These are phyloP conservation scores for Dichotomopilus funicola DNA, from an alignment of 2,329 filamentous ascomycete species.

Conservation along the genomic window DNA sequence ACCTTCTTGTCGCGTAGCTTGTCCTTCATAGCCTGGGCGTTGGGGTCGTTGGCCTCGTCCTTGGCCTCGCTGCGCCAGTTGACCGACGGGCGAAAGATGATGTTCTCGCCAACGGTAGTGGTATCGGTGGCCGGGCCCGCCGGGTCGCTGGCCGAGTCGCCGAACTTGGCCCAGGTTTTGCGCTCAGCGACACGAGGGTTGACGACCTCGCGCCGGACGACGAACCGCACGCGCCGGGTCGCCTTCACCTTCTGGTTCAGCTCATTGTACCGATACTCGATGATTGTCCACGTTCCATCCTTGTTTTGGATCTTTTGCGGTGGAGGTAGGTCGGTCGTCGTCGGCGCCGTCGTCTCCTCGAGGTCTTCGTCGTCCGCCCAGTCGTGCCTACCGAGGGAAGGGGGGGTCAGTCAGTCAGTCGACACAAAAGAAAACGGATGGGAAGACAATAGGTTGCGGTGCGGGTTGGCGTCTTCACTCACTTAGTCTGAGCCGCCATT, in stretches of 20 bases:
- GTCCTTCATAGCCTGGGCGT: slow-evolving; percentile 68
- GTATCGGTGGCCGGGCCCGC: slow-evolving; percentile 80
- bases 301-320: slow-evolving; percentile 92
- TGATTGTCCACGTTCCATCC: slow-evolving; percentile 94
- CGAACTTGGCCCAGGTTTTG: slow-evolving; percentile 90
- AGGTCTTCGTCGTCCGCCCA: slow-evolving; percentile 96
- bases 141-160: slow-evolving; percentile 76
- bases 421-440: not conserved
- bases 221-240: slow-evolving; percentile 89
- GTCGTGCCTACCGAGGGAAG: slow-evolving; percentile 48
- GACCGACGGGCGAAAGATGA: slow-evolving; percentile 85
- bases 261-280: slow-evolving; percentile 86
- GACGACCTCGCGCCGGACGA: slow-evolving; percentile 83
- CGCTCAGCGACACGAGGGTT: slow-evolving; percentile 96
- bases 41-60: slow-evolving; percentile 65
- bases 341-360: slow-evolving; percentile 54
- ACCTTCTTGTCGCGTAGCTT: slow-evolving; percentile 98
- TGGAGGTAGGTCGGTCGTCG: slow-evolving; percentile 60
- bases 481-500: slow-evolving; percentile 24
- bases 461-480: not conserved
- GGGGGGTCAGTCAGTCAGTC: not conserved
- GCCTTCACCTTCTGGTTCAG: slow-evolving; percentile 95
- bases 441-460: no score
- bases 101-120: slow-evolving; percentile 93
- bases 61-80: slow-evolving; percentile 92